These are phyloP conservation scores for Leccinum fuscescens DNA, from an alignment of 1,284 basidiomycete species.

Conservation along the genomic window DNA sequence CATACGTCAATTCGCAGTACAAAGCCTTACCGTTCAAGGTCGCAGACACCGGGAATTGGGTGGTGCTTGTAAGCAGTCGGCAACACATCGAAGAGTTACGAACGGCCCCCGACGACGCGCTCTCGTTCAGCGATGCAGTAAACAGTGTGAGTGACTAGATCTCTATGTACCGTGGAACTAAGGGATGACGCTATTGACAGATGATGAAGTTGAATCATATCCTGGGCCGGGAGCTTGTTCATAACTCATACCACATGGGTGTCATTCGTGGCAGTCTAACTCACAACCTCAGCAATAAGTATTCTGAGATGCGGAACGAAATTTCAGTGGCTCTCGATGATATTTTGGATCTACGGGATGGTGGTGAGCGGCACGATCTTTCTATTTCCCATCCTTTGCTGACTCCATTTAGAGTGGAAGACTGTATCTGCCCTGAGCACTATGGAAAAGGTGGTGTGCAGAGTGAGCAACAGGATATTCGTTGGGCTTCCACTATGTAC, in stretches of 20 bases:
- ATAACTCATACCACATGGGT: constrained; percentile 31
- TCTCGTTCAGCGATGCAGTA: constrained; percentile 36
- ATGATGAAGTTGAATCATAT: constrained; percentile 25
- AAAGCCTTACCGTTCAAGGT: constrained; percentile 41
- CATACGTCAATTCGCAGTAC: constrained; percentile 3
- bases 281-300: constrained; percentile 27
- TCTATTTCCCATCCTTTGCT: not conserved
- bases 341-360: constrained; percentile 9
- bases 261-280: constrained; percentile 30
- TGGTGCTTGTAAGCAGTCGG: constrained; percentile 37
- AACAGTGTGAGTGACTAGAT: constrained; percentile 32
- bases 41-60: constrained; percentile 37
- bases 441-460: not conserved
- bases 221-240: constrained; percentile 25
- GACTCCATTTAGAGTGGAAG: not conserved
- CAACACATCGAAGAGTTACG: constrained; percentile 42
- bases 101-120: constrained; percentile 37
- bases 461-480: not conserved
- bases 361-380: constrained; percentile 11
- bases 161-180: not conserved
- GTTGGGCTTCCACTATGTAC: not conserved
- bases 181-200: constrained; percentile 2
- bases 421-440: not conserved
- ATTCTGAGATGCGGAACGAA: constrained; percentile 34
- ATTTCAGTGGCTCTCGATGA: constrained; percentile 31